A percentile compares a stretch with the other conserved stretches of the same genome.
These are phyloP conservation scores for Penicillium sp. DNA, from an alignment of 2,329 filamentous ascomycete genomes.

Conservation along the genomic window DNA sequence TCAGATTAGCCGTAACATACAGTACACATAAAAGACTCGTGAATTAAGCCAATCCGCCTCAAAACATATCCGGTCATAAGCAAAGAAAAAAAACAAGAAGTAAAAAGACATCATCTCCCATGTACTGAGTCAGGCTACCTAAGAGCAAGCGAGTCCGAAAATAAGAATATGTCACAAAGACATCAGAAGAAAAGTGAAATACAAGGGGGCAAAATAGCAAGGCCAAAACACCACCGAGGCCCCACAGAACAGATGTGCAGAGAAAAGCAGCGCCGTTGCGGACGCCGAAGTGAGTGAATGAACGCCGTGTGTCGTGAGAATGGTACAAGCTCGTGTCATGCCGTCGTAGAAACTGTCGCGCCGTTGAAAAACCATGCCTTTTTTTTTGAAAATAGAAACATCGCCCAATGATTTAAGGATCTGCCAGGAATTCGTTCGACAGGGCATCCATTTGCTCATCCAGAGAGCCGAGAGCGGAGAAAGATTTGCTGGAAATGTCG, in stretches of 20 bases:
- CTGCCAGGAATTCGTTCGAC: constrained; percentile 36
- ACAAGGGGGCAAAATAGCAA: constrained; percentile 2
- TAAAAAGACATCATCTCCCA: background rate
- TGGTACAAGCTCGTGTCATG: constrained; percentile 21
- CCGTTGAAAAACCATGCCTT: constrained; percentile 14
- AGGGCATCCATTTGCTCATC: constrained; percentile 37
- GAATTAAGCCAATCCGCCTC: constrained; percentile 13
- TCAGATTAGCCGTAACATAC: constrained; percentile 12
- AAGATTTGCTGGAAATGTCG: constrained; percentile 29
- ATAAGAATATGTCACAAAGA: constrained; percentile 1
- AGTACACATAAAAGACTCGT: constrained; percentile 18
- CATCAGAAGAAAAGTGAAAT: constrained; percentile 8
- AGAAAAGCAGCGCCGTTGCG: constrained; percentile 5
- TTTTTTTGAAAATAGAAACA: constrained; percentile 8
- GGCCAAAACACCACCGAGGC: background rate
- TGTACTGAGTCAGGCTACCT: background rate
- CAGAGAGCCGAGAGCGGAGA: constrained; percentile 21
- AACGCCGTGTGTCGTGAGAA: constrained; percentile 19
- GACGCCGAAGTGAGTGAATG: background rate
- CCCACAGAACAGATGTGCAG: background rate
- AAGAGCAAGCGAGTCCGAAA: constrained; percentile 9
- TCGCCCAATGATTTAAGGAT: constrained; percentile 17
- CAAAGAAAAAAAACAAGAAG: constrained; percentile 3
- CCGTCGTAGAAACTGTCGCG: constrained; percentile 17
- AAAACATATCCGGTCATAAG: too few species aligned